A percentile compares a stretch with the other conserved stretches of the same genome.
phyloP scores from a whole-genome alignment of 2,329 filamentous ascomycete genomes.

The Scedosporium minutisporum region DNA sequence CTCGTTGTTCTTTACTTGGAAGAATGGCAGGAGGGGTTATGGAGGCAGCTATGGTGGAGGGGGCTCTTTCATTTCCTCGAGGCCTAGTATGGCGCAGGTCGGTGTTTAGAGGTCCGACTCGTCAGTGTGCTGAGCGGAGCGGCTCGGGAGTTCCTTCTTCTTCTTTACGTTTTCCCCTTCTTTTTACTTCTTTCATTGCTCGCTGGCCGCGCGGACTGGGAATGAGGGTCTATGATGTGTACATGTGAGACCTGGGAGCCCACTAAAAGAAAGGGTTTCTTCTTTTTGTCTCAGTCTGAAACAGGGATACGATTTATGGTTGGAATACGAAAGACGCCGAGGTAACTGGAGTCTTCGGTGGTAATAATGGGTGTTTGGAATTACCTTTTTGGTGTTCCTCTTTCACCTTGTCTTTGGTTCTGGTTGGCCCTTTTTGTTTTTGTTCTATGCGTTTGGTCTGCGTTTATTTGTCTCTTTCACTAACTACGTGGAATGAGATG shows the following conservation, averaged over 20 bases:
- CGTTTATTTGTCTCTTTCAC: no score
- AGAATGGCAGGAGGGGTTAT: constrained; percentile 40
- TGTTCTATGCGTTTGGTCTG: neutral
- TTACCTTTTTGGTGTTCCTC: neutral
- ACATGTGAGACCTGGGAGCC: neutral
- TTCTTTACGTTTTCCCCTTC: neutral
- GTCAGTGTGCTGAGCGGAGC: neutral
- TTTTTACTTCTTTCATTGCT: neutral
- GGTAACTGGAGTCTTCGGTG: neutral
- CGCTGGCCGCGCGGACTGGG: no score
- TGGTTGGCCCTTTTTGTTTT: constrained; percentile 1
- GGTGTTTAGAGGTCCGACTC: constrained; percentile 26
- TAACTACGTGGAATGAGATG: no score
- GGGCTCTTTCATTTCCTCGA: constrained; percentile 31
- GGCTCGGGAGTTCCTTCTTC: no score
- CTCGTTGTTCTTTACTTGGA: constrained; percentile 44
- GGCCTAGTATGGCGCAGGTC: constrained; percentile 49
- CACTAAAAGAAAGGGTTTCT: no score
- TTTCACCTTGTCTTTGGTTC: neutral
- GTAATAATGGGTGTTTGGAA: neutral
- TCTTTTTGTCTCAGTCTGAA: neutral
- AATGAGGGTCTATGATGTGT: neutral
- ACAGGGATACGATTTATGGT: neutral
- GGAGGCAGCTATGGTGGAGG: constrained; percentile 13
- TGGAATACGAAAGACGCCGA: neutral